phyloP scores from a whole-genome alignment of 768 basidiomycete genomes.

The Aureoboletus auriporus region DNA sequence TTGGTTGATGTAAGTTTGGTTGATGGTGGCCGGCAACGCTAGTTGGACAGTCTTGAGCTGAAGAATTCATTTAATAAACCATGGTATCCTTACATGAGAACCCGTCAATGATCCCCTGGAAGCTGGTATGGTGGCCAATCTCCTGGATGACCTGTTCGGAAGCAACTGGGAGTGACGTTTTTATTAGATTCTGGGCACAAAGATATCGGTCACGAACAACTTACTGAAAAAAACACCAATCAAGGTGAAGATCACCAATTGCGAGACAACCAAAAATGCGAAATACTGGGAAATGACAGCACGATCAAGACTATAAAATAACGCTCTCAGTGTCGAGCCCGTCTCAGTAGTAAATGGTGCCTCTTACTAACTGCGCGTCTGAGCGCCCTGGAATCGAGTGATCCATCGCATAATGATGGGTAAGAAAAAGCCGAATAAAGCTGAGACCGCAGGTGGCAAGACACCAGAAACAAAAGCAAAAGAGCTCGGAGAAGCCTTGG shows the following conservation, averaged over 20 bases:
- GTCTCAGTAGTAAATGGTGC: too few relatives aligned
- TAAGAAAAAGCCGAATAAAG: constrained; percentile 85
- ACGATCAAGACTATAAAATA: constrained; percentile 76
- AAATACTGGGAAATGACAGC: constrained; percentile 92
- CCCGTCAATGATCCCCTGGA: constrained; percentile 42
- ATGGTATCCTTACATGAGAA: constrained; percentile 35
- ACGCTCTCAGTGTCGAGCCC: not conserved
- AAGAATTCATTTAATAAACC: not conserved
- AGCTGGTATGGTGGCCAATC: constrained; percentile 44
- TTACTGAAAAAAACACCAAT: constrained; percentile 85
- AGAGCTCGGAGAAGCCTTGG: constrained; percentile 49
- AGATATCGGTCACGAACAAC: constrained; percentile 22
- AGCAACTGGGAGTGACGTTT: constrained; percentile 19
- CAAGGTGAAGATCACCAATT: constrained; percentile 90
- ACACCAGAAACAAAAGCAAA: constrained; percentile 92
- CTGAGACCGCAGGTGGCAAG: constrained; percentile 84
- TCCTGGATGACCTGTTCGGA: constrained; percentile 42
- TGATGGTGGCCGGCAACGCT: constrained; percentile 72
- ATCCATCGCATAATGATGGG: constrained; percentile 90
- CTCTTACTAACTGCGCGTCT: constrained; percentile 27
- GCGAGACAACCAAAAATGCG: constrained; percentile 89
- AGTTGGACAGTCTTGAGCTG: constrained; percentile 30
- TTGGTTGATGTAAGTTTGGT: constrained; percentile 88
- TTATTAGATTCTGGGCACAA: not conserved
- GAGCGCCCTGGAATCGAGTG: constrained; percentile 60